Conservation (phyloP, 2,329 filamentous ascomycete genomes). For the Penicillium sp. region DNA sequence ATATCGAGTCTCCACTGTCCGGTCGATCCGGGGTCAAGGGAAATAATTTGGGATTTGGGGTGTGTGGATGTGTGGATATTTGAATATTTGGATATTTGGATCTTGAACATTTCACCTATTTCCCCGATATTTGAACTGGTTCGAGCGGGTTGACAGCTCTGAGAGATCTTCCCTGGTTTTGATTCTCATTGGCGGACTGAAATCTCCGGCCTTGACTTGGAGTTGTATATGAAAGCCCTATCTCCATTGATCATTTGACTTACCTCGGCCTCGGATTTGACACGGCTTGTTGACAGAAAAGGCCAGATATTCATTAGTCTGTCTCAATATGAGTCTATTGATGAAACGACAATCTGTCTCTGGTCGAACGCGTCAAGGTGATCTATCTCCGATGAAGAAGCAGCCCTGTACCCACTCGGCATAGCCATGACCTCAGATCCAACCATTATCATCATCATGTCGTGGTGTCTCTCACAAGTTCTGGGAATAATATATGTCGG, state of each 20-base stretch:
- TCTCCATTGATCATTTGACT: not conserved
- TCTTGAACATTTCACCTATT: not conserved
- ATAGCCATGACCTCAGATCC: slow-evolving; percentile 25
- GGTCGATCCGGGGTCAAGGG: slow-evolving; percentile 26
- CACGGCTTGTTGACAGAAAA: not conserved
- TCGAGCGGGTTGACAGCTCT: not conserved
- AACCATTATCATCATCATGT: slow-evolving; percentile 25
- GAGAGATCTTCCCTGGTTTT: not conserved
- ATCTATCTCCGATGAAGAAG: not conserved
- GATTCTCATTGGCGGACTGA: slow-evolving; percentile 16
- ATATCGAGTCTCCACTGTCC: slow-evolving; percentile 17
- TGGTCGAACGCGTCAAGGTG: not conserved
- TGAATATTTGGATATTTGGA: not conserved
- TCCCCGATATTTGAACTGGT: not conserved
- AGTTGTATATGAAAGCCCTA: not conserved
- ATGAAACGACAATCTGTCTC: not conserved
- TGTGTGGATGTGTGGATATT: not conserved
- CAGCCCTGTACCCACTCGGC: slow-evolving; percentile 1
- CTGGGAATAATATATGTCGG: slow-evolving; percentile 16
- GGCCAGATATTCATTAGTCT: not conserved
- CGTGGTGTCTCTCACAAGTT: slow-evolving; percentile 15
- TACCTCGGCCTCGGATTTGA: not conserved
- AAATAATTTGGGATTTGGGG: not conserved
- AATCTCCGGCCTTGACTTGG: slow-evolving; percentile 12
- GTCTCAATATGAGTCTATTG: not conserved